Evolutionary conservation across 2,329 filamentous ascomycete species (phyloP).

Genomic region (Rhinocladiella similis): DNA sequence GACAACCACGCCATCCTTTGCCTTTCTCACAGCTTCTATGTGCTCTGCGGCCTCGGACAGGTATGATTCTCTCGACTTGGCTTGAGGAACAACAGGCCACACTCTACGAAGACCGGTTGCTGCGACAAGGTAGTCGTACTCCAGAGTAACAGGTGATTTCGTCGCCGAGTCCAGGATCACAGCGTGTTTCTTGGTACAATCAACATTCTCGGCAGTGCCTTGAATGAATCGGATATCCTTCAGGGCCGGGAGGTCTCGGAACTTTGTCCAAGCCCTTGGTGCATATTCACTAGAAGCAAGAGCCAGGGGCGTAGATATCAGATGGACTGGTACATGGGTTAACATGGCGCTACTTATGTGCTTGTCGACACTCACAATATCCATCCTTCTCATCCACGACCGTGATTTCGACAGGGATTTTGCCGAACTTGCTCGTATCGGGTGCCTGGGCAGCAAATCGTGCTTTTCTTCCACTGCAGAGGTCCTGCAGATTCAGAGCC

Average conservation of each 20-base stretch:
- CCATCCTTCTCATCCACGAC: conserved; percentile 79
- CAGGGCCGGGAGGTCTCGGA: conserved; percentile 66
- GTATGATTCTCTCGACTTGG: conserved; percentile 62
- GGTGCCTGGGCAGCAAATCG: conserved; percentile 40
- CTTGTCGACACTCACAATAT: conserved; percentile 61
- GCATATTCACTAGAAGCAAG: conserved; percentile 65
- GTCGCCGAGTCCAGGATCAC: conserved; percentile 54
- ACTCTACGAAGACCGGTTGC: conserved; percentile 68
- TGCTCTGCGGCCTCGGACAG: conserved; percentile 62
- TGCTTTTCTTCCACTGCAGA: conserved; percentile 58
- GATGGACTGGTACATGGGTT: conserved; percentile 57
- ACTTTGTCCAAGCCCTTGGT: conserved; percentile 69
- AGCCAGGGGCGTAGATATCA: conserved; percentile 74
- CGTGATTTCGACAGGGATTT: conserved; percentile 66
- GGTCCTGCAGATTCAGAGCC: conserved; percentile 66
- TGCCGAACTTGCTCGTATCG: conserved; percentile 33
- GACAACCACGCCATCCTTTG: conserved; percentile 63
- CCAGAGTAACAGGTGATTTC: conserved; percentile 38
- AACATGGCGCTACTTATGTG: not conserved
- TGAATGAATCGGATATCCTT: conserved; percentile 64
- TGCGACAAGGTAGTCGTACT: conserved; percentile 75
- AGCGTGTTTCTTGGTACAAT: conserved; percentile 61
- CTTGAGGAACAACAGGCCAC: conserved; percentile 73
- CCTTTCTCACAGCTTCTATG: conserved; percentile 55
- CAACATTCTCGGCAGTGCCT: conserved; percentile 62